phyloP scores from a whole-genome alignment of 805 yeast species.

The Maudiozyma pseudohumilis region DNA sequence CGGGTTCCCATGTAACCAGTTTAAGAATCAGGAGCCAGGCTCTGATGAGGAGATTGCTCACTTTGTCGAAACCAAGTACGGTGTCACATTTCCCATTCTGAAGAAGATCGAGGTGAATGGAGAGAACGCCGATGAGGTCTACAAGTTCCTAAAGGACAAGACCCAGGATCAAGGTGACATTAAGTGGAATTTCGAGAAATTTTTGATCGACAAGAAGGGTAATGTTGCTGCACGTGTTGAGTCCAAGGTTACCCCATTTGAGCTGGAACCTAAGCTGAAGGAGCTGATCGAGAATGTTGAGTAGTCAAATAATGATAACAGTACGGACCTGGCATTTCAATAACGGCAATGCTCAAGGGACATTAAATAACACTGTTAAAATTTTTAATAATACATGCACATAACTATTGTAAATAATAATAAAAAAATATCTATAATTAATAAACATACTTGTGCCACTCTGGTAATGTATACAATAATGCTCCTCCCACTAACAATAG shows the following conservation, averaged over 20 bases:
- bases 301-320: too few species aligned
- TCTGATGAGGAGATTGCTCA: conserved; percentile 55
- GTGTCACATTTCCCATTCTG: conserved; percentile 85
- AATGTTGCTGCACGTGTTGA: conserved; percentile 50
- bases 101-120: conserved; percentile 89
- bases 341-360: too few species aligned
- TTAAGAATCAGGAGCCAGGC: conserved; percentile 72
- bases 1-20: conserved; percentile 91
- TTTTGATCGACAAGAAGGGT: conserved; percentile 46
- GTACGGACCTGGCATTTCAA: too few species aligned
- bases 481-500: too few species aligned
- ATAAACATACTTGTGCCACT: too few species aligned
- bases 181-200: conserved; percentile 77
- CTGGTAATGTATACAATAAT: too few species aligned
- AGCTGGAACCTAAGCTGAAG: conserved; percentile 50
- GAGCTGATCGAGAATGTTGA: conserved; percentile 28
- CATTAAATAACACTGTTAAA: too few species aligned
- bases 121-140: conserved; percentile 66
- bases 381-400: too few species aligned
- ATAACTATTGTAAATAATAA: too few species aligned
- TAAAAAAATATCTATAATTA: too few species aligned
- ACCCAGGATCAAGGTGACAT: conserved; percentile 55
- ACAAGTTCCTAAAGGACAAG: conserved; percentile 60
- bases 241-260: conserved; percentile 57
- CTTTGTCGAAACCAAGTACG: conserved; percentile 73